phyloP scores from a whole-genome alignment of 306 rosid species.

The Malus domestica region ASM211411v1 NC_041799.1:10460501-10461000 shows the following conservation, averaged over 20 bases:
- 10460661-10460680: neutral
- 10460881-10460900: neutral
- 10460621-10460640: neutral
- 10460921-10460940: neutral
- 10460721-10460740: constrained; percentile 24
- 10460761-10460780: constrained; percentile 17
- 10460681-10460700: constrained; percentile 32
- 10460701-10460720: constrained; percentile 9
- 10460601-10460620: constrained; percentile 18
- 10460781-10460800: constrained; percentile 32
- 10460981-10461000: neutral
- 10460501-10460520: neutral
- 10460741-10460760: constrained; percentile 15
- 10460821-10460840: neutral
- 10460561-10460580: neutral
- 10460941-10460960: neutral
- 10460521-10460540: constrained; percentile 11
- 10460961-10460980: neutral
- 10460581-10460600: constrained; percentile 22
- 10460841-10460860: neutral
- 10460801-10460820: constrained; percentile 33
- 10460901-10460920: neutral
- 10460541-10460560: neutral
- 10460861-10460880: neutral
- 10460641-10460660: neutral